Percentiles rank a stretch among this genome's conserved stretches.
Conservation (phyloP, 441 rosid genomes). For the Breynia disticha region DNA sequence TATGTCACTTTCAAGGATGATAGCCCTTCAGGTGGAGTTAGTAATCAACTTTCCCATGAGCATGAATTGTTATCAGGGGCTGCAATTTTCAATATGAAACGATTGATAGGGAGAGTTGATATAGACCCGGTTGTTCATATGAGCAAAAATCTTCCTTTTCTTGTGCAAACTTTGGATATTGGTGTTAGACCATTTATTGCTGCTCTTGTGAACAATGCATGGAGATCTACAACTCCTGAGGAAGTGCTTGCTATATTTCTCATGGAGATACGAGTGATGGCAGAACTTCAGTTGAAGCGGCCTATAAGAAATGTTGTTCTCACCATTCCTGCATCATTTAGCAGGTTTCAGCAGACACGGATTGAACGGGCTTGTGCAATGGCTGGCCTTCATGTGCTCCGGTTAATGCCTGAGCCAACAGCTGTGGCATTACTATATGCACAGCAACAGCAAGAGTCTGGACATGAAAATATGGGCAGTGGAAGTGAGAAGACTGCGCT, state of each 20-base stretch:
- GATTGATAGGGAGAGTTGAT: constrained; percentile 76
- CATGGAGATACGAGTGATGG: constrained; percentile 67
- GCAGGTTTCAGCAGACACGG: constrained; percentile 66
- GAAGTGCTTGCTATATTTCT: constrained; percentile 75
- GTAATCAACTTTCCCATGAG: constrained; percentile 58
- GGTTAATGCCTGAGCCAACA: constrained; percentile 83
- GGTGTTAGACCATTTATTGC: constrained; percentile 83
- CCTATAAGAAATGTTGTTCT: constrained; percentile 64
- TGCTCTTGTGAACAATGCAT: constrained; percentile 63
- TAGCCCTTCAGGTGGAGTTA: constrained; percentile 61
- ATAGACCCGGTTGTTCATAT: constrained; percentile 71
- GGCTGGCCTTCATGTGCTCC: constrained; percentile 83
- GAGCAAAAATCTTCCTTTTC: constrained; percentile 62
- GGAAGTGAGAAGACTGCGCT: constrained; percentile 72
- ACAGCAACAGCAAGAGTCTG: constrained; percentile 66
- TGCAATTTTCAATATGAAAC: constrained; percentile 84
- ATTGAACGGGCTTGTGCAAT: constrained; percentile 80
- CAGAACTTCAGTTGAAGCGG: constrained; percentile 55
- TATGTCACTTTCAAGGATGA: constrained; percentile 72
- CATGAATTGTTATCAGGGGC: constrained; percentile 69
- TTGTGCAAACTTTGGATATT: constrained; percentile 71
- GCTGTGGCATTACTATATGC: constrained; percentile 79
- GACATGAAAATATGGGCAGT: constrained; percentile 63
- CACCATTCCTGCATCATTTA: constrained; percentile 74
- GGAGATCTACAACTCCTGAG: constrained; percentile 86